Percentiles rank a stretch among this genome's conserved stretches.
Evolutionary conservation across 164 flowering plant species (phyloP).

Genomic region (Dillenia suffruticosa): DNA sequence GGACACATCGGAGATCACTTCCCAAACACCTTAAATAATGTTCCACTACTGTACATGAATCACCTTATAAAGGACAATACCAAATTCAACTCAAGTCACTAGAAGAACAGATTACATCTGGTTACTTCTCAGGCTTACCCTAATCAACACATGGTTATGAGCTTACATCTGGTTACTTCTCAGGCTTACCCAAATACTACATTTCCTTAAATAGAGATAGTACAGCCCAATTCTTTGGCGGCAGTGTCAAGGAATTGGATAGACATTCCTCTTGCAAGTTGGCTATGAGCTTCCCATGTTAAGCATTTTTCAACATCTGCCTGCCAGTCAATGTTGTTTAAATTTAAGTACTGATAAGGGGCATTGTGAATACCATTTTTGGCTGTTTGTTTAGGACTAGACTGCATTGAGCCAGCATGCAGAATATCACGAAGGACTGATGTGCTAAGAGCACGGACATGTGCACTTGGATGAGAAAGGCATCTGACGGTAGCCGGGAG

Average conservation of each 20-base stretch:
- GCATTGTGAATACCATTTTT: slow-evolving; percentile 30
- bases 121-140: too few species aligned
- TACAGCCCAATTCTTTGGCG: slow-evolving; percentile 80
- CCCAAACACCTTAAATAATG: too few species aligned
- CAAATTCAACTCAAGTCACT: too few species aligned
- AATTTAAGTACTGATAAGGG: slow-evolving; percentile 29
- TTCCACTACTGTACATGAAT: too few species aligned
- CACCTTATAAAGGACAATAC: too few species aligned
- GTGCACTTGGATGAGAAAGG: slow-evolving; percentile 95
- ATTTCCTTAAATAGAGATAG: slow-evolving; percentile 31
- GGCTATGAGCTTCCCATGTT: slow-evolving; percentile 80
- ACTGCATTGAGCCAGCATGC: slow-evolving; percentile 34
- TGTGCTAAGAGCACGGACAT: slow-evolving; percentile 89
- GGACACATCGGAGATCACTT: too few species aligned
- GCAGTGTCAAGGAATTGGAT: slow-evolving; percentile 61
- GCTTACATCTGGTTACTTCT: too few species aligned
- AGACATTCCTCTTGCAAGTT: slow-evolving; percentile 50
- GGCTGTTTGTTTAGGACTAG: slow-evolving; percentile 23
- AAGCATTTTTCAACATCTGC: slow-evolving; percentile 72
- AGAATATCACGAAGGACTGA: slow-evolving; percentile 82
- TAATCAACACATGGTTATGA: too few species aligned
- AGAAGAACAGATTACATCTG: too few species aligned
- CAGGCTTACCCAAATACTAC: too few species aligned
- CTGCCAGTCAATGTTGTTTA: slow-evolving; percentile 60
- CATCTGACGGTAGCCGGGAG: slow-evolving; percentile 81